These are phyloP conservation scores for Hirschioporus abietinus DNA, from an alignment of 768 basidiomycete genomes.

Conservation along the genomic window DNA sequence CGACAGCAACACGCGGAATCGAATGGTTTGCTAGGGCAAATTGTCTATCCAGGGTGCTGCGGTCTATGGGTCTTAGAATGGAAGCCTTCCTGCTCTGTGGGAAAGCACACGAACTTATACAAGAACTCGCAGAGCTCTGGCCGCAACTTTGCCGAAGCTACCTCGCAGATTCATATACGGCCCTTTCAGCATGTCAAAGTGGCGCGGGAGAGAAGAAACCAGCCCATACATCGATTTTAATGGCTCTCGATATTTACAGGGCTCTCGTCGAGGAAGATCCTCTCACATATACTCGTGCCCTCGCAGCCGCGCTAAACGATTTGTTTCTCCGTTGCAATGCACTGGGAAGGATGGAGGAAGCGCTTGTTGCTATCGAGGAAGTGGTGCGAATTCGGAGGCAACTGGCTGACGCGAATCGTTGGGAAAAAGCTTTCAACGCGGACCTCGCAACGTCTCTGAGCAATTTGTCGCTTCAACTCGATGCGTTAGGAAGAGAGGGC, in stretches of 20 bases:
- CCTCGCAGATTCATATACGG: slow-evolving; percentile 7
- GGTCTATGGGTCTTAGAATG: slow-evolving; percentile 3
- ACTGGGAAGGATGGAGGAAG: slow-evolving; percentile 11
- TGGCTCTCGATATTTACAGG: slow-evolving; percentile 6
- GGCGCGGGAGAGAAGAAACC: slow-evolving; percentile 1
- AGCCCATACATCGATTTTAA: slow-evolving; percentile 9
- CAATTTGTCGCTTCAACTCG: slow-evolving; percentile 7
- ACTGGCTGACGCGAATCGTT: neutral
- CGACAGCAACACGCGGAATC: neutral
- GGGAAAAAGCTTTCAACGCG: neutral
- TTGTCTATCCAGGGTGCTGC: neutral
- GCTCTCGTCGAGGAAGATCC: slow-evolving; percentile 9
- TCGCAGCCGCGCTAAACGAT: slow-evolving; percentile 9
- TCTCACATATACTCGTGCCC: slow-evolving; percentile 4
- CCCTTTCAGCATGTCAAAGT: slow-evolving; percentile 1
- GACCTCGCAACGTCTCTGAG: slow-evolving; percentile 7
- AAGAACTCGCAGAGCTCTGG: neutral
- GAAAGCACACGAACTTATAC: slow-evolving; percentile 2
- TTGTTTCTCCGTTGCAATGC: slow-evolving; percentile 7
- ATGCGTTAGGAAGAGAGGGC: neutral
- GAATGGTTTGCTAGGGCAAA: neutral
- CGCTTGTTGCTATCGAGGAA: slow-evolving; percentile 8
- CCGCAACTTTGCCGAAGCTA: neutral
- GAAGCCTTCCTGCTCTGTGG: slow-evolving; percentile 7
- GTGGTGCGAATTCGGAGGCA: slow-evolving; percentile 1